phyloP scores from a whole-genome alignment of 805 yeast genomes.

The Jamesozyma rosinii region DNA sequence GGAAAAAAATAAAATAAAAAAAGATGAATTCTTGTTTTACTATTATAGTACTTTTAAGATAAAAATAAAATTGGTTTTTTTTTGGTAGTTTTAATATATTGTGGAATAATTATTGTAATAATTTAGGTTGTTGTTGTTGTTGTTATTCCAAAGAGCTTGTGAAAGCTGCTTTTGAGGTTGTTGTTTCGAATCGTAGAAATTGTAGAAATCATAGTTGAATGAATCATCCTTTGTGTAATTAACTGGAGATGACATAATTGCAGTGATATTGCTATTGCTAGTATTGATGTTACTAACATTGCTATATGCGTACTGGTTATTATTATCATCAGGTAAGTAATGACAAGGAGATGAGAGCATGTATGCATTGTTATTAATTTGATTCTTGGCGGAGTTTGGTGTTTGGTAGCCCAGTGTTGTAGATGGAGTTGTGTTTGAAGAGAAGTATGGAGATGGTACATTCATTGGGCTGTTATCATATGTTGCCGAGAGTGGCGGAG shows the following conservation, averaged over 20 bases:
- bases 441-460: slow-evolving; percentile 3
- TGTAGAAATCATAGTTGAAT: slow-evolving; percentile 18
- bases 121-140: not conserved
- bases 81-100: slow-evolving; percentile 1
- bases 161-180: slow-evolving; percentile 4
- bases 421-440: slow-evolving; percentile 8
- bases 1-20: not conserved
- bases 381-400: slow-evolving; percentile 8
- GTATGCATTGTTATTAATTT: slow-evolving; percentile 5
- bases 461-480: not conserved
- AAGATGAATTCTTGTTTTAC: no score
- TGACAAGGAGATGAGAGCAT: slow-evolving; percentile 4
- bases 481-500: not conserved
- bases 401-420: slow-evolving; percentile 19
- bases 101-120: slow-evolving; percentile 2
- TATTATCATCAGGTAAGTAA: not conserved
- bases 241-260: slow-evolving; percentile 3
- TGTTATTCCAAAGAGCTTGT: slow-evolving; percentile 1
- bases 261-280: not conserved
- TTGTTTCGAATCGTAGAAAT: slow-evolving; percentile 9
- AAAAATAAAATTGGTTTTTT: no score
- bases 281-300: not conserved
- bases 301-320: slow-evolving; percentile 1
- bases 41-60: no score
- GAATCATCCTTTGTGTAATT: slow-evolving; percentile 2